Percentiles rank a stretch among this genome's conserved stretches.
Evolutionary conservation across 2,329 filamentous ascomycete genomes (phyloP).

Genomic region (Fusarium sublunatum): DNA sequence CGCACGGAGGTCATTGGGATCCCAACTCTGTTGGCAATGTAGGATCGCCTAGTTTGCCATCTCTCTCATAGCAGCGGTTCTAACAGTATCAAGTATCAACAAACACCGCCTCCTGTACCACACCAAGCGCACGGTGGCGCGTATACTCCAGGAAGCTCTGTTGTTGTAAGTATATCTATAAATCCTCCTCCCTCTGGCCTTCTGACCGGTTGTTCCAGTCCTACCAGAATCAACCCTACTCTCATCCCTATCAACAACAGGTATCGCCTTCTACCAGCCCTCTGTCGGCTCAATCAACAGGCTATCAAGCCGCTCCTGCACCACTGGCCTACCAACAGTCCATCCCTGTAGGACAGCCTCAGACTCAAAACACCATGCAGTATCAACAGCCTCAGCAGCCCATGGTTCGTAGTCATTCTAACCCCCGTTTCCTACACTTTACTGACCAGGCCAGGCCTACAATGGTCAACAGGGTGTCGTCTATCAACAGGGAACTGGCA

Average conservation of each 20-base stretch:
- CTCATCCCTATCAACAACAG: constrained; percentile 34
- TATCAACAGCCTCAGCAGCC: constrained; percentile 38
- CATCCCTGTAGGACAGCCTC: constrained; percentile 15
- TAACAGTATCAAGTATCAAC: constrained; percentile 31
- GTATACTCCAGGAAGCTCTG: constrained; percentile 43
- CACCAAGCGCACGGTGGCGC: constrained; percentile 42
- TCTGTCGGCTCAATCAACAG: constrained; percentile 25
- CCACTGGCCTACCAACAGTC: constrained; percentile 24
- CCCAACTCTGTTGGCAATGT: constrained; percentile 38
- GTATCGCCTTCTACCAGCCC: constrained; percentile 39
- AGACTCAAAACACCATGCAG: constrained; percentile 37
- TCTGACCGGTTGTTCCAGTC: constrained; percentile 32
- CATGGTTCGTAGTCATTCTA: constrained; percentile 20
- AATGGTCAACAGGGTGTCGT: constrained; percentile 35
- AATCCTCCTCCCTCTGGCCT: background rate
- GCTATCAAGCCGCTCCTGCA: constrained; percentile 25
- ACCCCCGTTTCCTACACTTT: too few species aligned
- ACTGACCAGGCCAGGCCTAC: constrained; percentile 33
- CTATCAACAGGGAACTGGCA: constrained; percentile 36
- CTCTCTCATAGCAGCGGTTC: background rate
- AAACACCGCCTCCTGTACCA: constrained; percentile 19
- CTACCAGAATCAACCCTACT: constrained; percentile 40
- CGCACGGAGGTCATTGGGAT: constrained; percentile 43
- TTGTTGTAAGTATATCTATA: constrained; percentile 28
- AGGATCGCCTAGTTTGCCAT: background rate